Percentiles rank a stretch among this genome's conserved stretches.
phyloP scores from a whole-genome alignment of 164 flowering plant genomes.

The Buxus sempervirens region DNA sequence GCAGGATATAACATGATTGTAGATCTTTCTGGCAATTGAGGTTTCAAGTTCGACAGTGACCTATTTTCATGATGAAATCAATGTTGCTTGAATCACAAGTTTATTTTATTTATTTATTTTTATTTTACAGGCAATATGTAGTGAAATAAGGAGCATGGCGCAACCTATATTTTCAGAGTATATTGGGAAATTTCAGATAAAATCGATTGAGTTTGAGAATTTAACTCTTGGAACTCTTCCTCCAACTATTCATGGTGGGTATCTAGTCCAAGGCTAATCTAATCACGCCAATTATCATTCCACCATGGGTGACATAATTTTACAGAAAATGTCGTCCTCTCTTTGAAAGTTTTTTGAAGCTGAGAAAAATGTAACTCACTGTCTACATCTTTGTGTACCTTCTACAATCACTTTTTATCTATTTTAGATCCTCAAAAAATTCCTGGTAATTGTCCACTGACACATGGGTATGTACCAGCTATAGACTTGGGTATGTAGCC shows the following conservation, averaged over 20 bases:
- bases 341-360: too few species aligned
- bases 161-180: conserved; percentile 64
- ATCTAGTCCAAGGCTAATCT: background rate
- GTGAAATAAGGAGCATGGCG: conserved; percentile 40
- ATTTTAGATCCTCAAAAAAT: too few species aligned
- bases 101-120: background rate
- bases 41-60: background rate
- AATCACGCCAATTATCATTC: background rate
- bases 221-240: conserved; percentile 78
- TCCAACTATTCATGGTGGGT: conserved; percentile 61
- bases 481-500: too few species aligned
- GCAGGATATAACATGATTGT: too few species aligned
- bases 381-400: too few species aligned
- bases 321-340: too few species aligned
- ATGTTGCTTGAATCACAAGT: background rate
- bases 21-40: background rate
- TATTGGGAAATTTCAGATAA: conserved; percentile 54
- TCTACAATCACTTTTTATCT: too few species aligned
- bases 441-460: too few species aligned
- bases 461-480: too few species aligned
- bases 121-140: conserved; percentile 54
- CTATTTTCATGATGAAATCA: background rate
- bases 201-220: conserved; percentile 55
- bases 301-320: background rate
- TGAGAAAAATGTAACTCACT: too few species aligned